phyloP scores from a whole-genome alignment of 768 basidiomycete genomes.

The Mycena alexandri region DNA sequence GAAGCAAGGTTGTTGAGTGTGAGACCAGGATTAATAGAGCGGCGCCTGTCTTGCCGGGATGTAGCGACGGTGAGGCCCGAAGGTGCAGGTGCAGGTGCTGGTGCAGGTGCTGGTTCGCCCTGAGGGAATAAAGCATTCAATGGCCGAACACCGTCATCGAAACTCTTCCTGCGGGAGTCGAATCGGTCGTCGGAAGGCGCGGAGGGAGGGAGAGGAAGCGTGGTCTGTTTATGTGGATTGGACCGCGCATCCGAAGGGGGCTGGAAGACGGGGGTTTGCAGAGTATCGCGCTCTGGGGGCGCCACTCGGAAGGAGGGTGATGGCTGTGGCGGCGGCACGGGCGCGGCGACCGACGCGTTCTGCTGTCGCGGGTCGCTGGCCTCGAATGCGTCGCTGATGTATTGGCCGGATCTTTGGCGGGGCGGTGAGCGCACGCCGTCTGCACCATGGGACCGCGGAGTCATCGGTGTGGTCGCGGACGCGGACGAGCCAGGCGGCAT shows the following conservation, averaged over 20 bases:
- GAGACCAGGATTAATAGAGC: constrained; percentile 64
- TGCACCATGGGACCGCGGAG: constrained; percentile 27
- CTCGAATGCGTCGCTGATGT: constrained; percentile 55
- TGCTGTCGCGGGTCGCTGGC: constrained; percentile 38
- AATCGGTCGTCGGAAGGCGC: constrained; percentile 38
- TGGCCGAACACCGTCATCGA: constrained; percentile 60
- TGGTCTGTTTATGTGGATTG: constrained; percentile 53
- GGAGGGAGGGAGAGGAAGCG: constrained; percentile 53
- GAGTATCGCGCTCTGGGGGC: constrained; percentile 46
- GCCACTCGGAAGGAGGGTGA: constrained; percentile 59
- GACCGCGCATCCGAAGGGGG: constrained; percentile 33
- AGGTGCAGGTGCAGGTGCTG: constrained; percentile 38
- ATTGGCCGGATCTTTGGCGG: constrained; percentile 47
- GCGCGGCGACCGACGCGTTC: constrained; percentile 36
- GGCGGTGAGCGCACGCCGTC: constrained; percentile 43
- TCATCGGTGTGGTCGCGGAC: constrained; percentile 19
- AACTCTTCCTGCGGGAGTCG: constrained; percentile 55
- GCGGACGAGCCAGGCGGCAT: constrained; percentile 13
- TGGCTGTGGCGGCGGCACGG: constrained; percentile 43
- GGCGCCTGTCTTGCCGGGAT: constrained; percentile 57
- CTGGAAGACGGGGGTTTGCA: constrained; percentile 36
- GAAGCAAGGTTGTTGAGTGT: constrained; percentile 50
- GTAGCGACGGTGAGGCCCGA: constrained; percentile 51
- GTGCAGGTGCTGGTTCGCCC: constrained; percentile 40
- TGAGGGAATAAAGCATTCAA: constrained; percentile 52